Evolutionary conservation across 495 filamentous ascomycete species (phyloP), one percentile per base, ranked within the genome.

Genomic region (Copromyces sp.): DNA sequence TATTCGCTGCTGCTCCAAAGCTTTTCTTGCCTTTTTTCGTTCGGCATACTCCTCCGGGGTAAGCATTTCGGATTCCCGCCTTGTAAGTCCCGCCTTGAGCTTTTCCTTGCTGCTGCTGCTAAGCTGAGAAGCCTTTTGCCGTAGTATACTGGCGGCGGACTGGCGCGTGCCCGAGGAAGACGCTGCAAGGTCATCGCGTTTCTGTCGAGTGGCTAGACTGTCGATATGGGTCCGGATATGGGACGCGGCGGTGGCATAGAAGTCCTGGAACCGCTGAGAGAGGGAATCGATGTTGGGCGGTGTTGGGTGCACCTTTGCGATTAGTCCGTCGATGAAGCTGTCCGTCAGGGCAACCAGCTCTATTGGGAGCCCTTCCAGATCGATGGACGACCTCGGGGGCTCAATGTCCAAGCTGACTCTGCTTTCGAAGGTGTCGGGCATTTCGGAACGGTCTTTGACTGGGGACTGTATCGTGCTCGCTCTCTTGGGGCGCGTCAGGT

Each of bases 291-390:
- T 91, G 53, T 90, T 90, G 2, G 94, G 90, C 11, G 96, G 95
- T 14, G 89, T 89, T 17, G 92, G 88, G 81, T 97, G 92, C 35
- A 97, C 89, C 84, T 92, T 97, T 72, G 93, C 94, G 69, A 89
- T 91, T 38, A 99, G 82, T 7, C 93, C 96, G 74, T 97, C 93
- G 77, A 98, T 91, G 81, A 99, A 99, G 71, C 94, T 95, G 80
- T 99, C 95, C 47, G 91, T 92, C 77, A 98, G 83, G 83, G 93
- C 95, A 42, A 93, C 83, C 71, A 99, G 86, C 84, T 99, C 95
- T 75, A 97, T 93, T 11, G 95, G 95, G 53, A 99, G 90, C 76
- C 97, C 91, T 75, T 97, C 92, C 71, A 93, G 89, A 40, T 90
- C 89, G 77, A 88, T 83, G 71, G 90, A 86, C 70, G 86, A 80